Conservation (phyloP, 345 rosid genomes). For the Pugionium dolabratum region DNA sequence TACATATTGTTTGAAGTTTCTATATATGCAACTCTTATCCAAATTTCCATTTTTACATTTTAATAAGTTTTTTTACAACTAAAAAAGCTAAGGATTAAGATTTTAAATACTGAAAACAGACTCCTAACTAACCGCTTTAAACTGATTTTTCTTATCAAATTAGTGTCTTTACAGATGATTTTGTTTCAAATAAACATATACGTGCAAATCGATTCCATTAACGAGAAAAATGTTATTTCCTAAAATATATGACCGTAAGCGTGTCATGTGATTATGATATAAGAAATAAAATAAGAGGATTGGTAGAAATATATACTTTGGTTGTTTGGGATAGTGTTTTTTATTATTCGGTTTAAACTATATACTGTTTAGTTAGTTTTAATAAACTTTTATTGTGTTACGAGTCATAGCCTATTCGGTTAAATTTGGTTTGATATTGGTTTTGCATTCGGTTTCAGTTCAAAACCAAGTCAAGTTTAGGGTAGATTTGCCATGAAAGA, state of each 20-base stretch:
- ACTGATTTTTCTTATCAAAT: background rate
- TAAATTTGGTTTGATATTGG: background rate
- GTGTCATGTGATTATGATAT: background rate
- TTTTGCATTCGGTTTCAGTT: background rate
- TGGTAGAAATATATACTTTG: background rate
- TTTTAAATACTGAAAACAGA: background rate
- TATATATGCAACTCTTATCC: too few species aligned
- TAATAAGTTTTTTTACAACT: background rate
- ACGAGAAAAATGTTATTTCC: background rate
- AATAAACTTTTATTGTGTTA: too few species aligned
- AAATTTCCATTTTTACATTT: too few species aligned
- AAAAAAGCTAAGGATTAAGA: background rate
- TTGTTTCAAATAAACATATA: slow-evolving; percentile 1
- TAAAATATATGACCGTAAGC: background rate
- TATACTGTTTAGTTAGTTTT: background rate
- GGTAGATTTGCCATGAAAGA: slow-evolving; percentile 19
- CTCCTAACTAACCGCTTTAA: background rate
- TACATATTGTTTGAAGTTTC: too few species aligned
- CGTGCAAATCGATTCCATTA: background rate
- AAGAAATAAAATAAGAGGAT: background rate
- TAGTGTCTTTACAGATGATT: background rate
- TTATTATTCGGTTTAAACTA: background rate
- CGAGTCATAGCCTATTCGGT: background rate
- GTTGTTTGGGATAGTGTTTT: background rate
- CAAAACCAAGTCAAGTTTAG: slow-evolving; percentile 9